Percentiles rank a stretch among this genome's conserved stretches.
Conservation (phyloP, 2,329 filamentous ascomycete genomes). For the Coccinonectria pachysandricola region DNA sequence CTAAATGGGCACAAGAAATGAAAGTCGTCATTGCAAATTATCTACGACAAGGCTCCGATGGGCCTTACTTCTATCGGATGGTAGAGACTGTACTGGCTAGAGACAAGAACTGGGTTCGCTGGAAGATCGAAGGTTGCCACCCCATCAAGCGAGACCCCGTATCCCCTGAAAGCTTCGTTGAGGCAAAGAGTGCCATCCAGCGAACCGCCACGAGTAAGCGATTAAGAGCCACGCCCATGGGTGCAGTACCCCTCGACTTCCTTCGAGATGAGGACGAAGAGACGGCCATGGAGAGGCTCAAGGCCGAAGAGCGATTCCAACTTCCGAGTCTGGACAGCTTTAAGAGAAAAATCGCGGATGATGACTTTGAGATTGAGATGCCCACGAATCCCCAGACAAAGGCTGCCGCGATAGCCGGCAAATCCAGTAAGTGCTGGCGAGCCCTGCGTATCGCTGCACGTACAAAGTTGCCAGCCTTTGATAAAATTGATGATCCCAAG, state of each 20-base stretch:
- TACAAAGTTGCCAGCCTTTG: conserved; percentile 65
- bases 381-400: conserved; percentile 53
- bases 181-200: conserved; percentile 55
- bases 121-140: conserved; percentile 92
- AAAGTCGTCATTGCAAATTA: conserved; percentile 73
- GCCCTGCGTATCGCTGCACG: conserved; percentile 71
- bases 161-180: conserved; percentile 55
- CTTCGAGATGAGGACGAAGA: conserved; percentile 54
- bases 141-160: conserved; percentile 71
- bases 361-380: conserved; percentile 81
- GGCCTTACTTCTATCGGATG: conserved; percentile 91
- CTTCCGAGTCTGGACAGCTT: conserved; percentile 63
- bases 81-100: conserved; percentile 90
- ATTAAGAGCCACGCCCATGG: conserved; percentile 57
- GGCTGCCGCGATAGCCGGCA: conserved; percentile 51
- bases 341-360: conserved; percentile 61
- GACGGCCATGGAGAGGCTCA: conserved; percentile 58
- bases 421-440: conserved; percentile 85
- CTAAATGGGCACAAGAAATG: conserved; percentile 75
- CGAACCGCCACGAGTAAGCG: conserved; percentile 62
- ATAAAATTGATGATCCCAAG: conserved; percentile 77
- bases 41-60: conserved; percentile 68
- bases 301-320: conserved; percentile 51
- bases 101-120: conserved; percentile 98
- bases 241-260: conserved; percentile 68